These are phyloP conservation scores for Monosporozyma aerobia DNA, from an alignment of 805 yeast genomes.

Conservation along the genomic window DNA sequence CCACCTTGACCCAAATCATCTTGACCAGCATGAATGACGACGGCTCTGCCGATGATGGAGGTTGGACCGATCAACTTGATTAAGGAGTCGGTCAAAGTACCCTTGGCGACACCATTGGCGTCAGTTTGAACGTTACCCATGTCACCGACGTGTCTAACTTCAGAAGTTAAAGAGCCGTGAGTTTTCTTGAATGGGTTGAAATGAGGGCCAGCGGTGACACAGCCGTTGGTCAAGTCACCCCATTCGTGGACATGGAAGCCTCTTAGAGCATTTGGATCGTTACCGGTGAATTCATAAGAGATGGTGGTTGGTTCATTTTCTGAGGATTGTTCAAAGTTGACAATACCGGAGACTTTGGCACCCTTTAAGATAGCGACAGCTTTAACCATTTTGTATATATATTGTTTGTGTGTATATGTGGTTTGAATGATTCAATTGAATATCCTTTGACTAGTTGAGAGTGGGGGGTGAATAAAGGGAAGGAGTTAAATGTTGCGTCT, in stretches of 20 bases:
- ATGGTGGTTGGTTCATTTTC: conserved; percentile 80
- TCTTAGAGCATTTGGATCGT: conserved; percentile 76
- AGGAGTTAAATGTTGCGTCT: too few species aligned
- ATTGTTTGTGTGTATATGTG: background rate
- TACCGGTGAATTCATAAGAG: conserved; percentile 83
- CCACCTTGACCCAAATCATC: conserved; percentile 96
- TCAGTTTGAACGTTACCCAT: conserved; percentile 91
- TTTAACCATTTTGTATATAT: conserved; percentile 23
- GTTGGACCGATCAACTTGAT: conserved; percentile 78
- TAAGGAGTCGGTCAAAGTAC: conserved; percentile 66
- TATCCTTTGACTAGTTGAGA: background rate
- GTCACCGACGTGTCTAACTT: conserved; percentile 56
- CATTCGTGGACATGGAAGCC: conserved; percentile 98
- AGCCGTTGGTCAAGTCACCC: conserved; percentile 95
- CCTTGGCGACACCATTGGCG: conserved; percentile 83
- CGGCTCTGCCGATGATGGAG: conserved; percentile 90
- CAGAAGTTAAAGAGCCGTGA: conserved; percentile 84
- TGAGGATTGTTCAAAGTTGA: conserved; percentile 72
- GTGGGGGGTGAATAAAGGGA: too few species aligned
- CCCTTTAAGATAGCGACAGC: conserved; percentile 95
- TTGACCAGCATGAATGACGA: conserved; percentile 84
- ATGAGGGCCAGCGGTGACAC: conserved; percentile 98
- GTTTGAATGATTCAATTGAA: background rate
- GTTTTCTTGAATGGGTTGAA: conserved; percentile 83
- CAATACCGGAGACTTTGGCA: conserved; percentile 78